These are phyloP conservation scores for Chlorociboria aeruginascens DNA, from an alignment of 495 filamentous ascomycete species.

Conservation along the genomic window DNA sequence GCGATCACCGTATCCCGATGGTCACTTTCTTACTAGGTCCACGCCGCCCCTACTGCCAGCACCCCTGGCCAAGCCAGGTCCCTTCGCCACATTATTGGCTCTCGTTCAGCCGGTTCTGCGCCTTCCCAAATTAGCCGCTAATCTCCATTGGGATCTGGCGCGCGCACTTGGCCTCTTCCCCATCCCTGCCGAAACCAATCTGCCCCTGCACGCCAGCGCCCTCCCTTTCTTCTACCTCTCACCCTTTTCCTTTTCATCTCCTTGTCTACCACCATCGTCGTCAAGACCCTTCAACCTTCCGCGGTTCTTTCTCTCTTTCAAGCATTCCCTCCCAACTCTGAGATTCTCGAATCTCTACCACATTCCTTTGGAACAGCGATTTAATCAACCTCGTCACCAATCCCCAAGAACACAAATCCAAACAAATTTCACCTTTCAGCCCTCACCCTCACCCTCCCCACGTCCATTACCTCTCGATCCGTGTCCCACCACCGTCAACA, in stretches of 20 bases:
- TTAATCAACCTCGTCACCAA: slow-evolving; percentile 6
- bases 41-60: too few relatives aligned
- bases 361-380: slow-evolving; percentile 43
- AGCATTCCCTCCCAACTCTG: slow-evolving; percentile 25
- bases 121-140: too few relatives aligned
- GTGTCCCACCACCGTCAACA: too few relatives aligned
- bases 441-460: neutral
- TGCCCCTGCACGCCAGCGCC: slow-evolving; percentile 12
- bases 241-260: slow-evolving; percentile 28
- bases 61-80: too few relatives aligned
- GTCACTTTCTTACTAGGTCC: too few relatives aligned
- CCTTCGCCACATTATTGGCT: too few relatives aligned
- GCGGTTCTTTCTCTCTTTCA: slow-evolving; percentile 13
- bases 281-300: neutral
- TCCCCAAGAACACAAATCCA: neutral
- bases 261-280: slow-evolving; percentile 18
- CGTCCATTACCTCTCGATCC: neutral
- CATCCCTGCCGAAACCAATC: neutral
- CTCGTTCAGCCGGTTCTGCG: too few relatives aligned
- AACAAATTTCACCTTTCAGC: neutral
- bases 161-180: neutral
- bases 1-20: too few relatives aligned
- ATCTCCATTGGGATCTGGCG: neutral
- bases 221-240: slow-evolving; percentile 23
- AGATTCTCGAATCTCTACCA: slow-evolving; percentile 43